Base-by-base conservation (phyloP, 202 grass and related monocot genomes). In the Schoenoplectus tabernaemontani region DNA sequence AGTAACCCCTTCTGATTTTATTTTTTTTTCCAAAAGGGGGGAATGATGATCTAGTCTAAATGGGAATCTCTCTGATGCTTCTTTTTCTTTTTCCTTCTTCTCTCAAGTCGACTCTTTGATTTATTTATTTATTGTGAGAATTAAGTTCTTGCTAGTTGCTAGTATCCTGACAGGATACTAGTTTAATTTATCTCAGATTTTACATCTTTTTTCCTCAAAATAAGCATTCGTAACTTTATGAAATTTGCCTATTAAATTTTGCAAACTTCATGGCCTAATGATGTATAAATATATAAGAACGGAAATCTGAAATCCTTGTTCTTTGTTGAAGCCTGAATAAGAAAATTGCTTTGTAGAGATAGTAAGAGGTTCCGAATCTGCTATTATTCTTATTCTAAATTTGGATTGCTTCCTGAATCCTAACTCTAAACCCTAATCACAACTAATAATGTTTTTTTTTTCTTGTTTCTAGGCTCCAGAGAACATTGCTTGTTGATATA, bases 261-360 rank as follows among this genome's bases (percentile, higher is more conserved):
- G 28, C 24, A 36, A 32, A 53, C 15, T 61, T 61, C 38, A 80
- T 63, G 78, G 78, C 42, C 78, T 80, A 57, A 80, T 80, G 78
- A 80, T 80, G 58, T 28, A 50, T 64, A 65, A 34, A 75, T 75
- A 15, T 65, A 65, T 64, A 80, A 80, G 59, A 65, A 80, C 3
- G 13, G 78, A 65, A 80, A 65, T 65, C 56, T 33, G 59, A 80
- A 80, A 80, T 51, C 42, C n/a, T 41, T 80, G 8, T 65, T 80
- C 57, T 65, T n/a, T 80, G 78, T 80, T 43, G 78, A 63, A 80
- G 78, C 59, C 78, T 64, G 56, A 64, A 34, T 64, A 60, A 80
- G 10, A 15, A 20, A 20, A 13, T 59, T 54, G 34, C 24, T 47
- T 20, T 9, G 12, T 11, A 60, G 48, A 53, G 13, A 33, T 2